phyloP scores from a whole-genome alignment of 2,329 filamentous ascomycete species.

The Cercospora sp. region DNA sequence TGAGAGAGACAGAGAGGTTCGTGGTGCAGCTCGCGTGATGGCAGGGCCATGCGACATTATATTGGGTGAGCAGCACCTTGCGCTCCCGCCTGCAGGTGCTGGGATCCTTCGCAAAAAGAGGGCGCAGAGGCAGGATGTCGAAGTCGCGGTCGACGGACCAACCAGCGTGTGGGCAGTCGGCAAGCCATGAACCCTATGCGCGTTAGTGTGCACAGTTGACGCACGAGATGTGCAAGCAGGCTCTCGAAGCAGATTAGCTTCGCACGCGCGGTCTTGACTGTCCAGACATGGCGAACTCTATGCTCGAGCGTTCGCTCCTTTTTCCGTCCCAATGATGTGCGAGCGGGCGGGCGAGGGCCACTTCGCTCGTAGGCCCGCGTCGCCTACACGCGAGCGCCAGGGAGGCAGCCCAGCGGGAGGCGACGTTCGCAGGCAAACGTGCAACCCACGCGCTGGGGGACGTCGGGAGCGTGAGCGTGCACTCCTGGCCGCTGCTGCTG shows the following conservation, averaged over 20 bases:
- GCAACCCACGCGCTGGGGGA: background rate
- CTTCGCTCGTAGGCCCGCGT: background rate
- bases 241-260: background rate
- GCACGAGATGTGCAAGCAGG: constrained; percentile 6
- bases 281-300: background rate
- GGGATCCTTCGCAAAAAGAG: constrained; percentile 1
- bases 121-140: background rate
- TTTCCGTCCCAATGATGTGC: background rate
- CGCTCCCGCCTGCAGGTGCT: constrained; percentile 17
- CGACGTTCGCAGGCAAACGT: background rate
- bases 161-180: background rate
- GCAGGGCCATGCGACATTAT: constrained; percentile 18
- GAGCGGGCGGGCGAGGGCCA: background rate
- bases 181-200: constrained; percentile 1
- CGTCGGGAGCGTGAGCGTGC: background rate
- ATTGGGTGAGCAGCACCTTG: constrained; percentile 19
- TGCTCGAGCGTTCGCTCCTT: background rate
- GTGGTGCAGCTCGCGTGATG: constrained; percentile 19
- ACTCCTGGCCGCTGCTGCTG: background rate
- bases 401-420: background rate
- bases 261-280: constrained; percentile 1
- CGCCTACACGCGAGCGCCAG: background rate
- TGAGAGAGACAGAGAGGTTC: constrained; percentile 1
- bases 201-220: background rate
- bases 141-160: background rate